Evolutionary conservation across 2,329 filamentous ascomycete genomes (phyloP).

Genomic region (Mariannaea elegans): DNA sequence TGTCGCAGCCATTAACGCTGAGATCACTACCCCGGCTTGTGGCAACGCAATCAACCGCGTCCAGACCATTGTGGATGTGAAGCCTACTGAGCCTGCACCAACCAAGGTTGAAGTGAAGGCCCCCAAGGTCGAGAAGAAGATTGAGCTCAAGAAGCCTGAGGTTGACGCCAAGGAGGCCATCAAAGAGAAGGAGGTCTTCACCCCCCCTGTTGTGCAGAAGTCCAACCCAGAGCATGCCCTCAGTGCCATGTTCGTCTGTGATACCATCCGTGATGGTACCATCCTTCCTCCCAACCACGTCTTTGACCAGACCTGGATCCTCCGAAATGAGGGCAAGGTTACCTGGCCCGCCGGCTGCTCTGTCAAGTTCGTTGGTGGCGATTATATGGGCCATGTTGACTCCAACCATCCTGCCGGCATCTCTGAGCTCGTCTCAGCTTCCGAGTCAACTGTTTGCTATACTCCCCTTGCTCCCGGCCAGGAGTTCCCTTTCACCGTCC

Average conservation of each 20-base stretch:
- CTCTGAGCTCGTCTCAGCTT: conserved; percentile 78
- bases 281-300: conserved; percentile 73
- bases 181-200: conserved; percentile 27
- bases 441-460: conserved; percentile 82
- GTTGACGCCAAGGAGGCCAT: conserved; percentile 33
- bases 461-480: conserved; percentile 76
- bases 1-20: conserved; percentile 50
- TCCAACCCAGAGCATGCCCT: conserved; percentile 46
- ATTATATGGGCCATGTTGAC: conserved; percentile 95
- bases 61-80: conserved; percentile 77
- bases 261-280: conserved; percentile 82
- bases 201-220: not conserved
- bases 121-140: not conserved
- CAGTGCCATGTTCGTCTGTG: conserved; percentile 74
- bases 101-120: not conserved
- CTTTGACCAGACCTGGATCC: conserved; percentile 91
- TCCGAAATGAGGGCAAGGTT: conserved; percentile 82
- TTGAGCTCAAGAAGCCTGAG: not conserved
- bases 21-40: conserved; percentile 57
- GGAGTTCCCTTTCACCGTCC: conserved; percentile 81
- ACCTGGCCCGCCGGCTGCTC: conserved; percentile 90
- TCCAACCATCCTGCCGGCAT: conserved; percentile 81
- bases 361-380: conserved; percentile 90
- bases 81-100: conserved; percentile 62
- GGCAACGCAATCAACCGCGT: conserved; percentile 60